phyloP scores from a whole-genome alignment of 2,329 filamentous ascomycete genomes.

The Colletotrichum caudatum region DNA sequence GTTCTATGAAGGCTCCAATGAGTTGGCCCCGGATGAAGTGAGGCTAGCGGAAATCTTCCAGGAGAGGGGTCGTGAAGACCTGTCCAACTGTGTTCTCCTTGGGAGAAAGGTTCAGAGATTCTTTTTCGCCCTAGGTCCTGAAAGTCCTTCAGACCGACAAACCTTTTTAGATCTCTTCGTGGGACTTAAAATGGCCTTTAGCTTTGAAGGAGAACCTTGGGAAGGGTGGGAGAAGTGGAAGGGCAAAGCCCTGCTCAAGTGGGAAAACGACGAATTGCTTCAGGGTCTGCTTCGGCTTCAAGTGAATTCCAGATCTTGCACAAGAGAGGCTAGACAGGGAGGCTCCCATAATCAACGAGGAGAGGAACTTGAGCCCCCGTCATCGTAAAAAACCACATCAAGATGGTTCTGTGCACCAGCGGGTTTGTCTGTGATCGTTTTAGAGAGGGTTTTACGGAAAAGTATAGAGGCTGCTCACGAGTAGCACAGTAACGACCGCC shows the following conservation, averaged over 20 bases:
- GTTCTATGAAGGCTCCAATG: conserved; percentile 51
- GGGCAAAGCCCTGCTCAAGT: neutral
- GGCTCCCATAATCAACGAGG: too few relatives aligned
- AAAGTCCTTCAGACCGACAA: neutral
- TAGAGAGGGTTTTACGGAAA: too few relatives aligned
- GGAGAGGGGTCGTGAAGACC: neutral
- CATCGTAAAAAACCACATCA: too few relatives aligned
- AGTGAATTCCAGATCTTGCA: too few relatives aligned
- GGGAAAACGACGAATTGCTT: neutral
- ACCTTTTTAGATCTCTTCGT: neutral
- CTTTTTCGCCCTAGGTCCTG: neutral
- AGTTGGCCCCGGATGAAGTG: conserved; percentile 5
- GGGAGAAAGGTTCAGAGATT: conserved; percentile 8
- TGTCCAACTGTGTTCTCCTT: neutral
- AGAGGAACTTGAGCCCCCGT: too few relatives aligned
- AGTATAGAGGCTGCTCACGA: too few relatives aligned
- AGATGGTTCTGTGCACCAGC: too few relatives aligned
- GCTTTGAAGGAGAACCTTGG: neutral
- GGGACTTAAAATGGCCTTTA: neutral
- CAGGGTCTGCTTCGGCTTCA: too few relatives aligned
- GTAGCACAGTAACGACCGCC: too few relatives aligned
- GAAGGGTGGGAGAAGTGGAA: conserved; percentile 7
- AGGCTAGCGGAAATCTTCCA: neutral
- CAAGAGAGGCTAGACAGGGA: too few relatives aligned
- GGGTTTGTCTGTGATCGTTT: too few relatives aligned